Evolutionary conservation across 768 basidiomycete genomes (phyloP).

Genomic region (Mycena rebaudengoi): DNA sequence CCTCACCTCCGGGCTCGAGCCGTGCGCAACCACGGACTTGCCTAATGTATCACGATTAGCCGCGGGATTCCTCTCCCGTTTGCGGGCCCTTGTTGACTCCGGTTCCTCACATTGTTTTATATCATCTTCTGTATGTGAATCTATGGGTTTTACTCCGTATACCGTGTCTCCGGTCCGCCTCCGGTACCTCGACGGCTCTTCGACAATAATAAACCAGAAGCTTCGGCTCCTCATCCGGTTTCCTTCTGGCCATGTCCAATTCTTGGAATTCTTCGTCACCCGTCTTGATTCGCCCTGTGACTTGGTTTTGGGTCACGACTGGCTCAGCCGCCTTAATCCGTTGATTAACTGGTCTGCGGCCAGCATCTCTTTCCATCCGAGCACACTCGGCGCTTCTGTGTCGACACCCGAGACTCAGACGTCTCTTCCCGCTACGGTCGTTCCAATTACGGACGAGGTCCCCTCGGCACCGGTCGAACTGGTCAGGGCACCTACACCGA

Average conservation of each 20-base stretch:
- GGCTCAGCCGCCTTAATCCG: not conserved
- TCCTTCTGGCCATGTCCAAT: conserved; percentile 3
- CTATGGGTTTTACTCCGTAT: not conserved
- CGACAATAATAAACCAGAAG: not conserved
- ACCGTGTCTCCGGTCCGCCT: not conserved
- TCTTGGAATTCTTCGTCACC: conserved; percentile 2
- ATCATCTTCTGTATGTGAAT: not conserved
- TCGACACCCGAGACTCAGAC: not conserved
- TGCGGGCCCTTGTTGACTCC: conserved; percentile 2
- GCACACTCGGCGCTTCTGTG: not conserved
- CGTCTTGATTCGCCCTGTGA: conserved; percentile 13
- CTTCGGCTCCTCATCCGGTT: not conserved
- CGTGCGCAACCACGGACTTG: not conserved
- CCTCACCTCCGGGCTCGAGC: not conserved
- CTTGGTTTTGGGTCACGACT: not conserved
- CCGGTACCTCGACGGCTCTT: conserved; percentile 10
- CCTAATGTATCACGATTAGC: not conserved
- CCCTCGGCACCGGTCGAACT: not conserved
- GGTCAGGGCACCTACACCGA: not conserved
- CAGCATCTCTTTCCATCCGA: not conserved
- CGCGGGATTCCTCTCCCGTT: not conserved
- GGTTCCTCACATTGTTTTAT: conserved; percentile 15
- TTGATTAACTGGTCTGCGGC: not conserved
- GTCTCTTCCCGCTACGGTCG: not conserved
- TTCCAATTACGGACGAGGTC: not conserved